A percentile compares a stretch with the other conserved stretches of the same genome.
Conservation (phyloP, 1,284 basidiomycete genomes). For the Mycena citricolor region DNA sequence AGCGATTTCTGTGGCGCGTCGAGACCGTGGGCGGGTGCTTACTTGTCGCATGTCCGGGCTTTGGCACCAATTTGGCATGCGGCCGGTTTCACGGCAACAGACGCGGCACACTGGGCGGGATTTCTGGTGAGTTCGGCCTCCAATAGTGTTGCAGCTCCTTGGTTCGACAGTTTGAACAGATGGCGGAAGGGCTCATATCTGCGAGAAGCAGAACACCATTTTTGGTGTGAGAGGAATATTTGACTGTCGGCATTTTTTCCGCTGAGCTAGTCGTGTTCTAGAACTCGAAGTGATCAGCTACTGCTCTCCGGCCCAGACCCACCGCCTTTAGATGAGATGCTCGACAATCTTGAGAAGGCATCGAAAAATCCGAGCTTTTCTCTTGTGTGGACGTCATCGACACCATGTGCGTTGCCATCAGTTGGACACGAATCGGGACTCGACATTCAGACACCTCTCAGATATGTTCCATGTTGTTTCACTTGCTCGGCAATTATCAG, state of each 20-base stretch:
- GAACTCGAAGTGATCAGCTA: slow-evolving; percentile 17
- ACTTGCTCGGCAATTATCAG: slow-evolving; percentile 1
- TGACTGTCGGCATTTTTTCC: not conserved
- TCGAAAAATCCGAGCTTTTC: not conserved
- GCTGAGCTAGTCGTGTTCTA: not conserved
- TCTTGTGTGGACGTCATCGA: not conserved
- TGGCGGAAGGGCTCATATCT: slow-evolving; percentile 5
- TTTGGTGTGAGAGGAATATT: slow-evolving; percentile 1
- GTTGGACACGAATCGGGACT: not conserved
- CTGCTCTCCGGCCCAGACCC: slow-evolving; percentile 11
- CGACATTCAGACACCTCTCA: not conserved
- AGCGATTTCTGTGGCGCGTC: slow-evolving; percentile 7
- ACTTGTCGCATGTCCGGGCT: slow-evolving; percentile 10
- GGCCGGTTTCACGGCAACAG: not conserved
- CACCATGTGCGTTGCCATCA: slow-evolving; percentile 6
- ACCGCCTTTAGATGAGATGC: slow-evolving; percentile 3
- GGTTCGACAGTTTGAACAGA: slow-evolving; percentile 1
- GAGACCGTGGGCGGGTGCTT: slow-evolving; percentile 10
- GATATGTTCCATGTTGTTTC: not conserved
- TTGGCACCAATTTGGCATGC: not conserved
- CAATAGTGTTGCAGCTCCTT: not conserved
- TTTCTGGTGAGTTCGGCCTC: slow-evolving; percentile 6
- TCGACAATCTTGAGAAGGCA: not conserved
- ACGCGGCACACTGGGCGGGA: slow-evolving; percentile 1
- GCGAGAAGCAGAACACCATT: not conserved